phyloP scores from a whole-genome alignment of 176 grass and related monocot species.

The Echinochloa phyllopogon region DNA sequence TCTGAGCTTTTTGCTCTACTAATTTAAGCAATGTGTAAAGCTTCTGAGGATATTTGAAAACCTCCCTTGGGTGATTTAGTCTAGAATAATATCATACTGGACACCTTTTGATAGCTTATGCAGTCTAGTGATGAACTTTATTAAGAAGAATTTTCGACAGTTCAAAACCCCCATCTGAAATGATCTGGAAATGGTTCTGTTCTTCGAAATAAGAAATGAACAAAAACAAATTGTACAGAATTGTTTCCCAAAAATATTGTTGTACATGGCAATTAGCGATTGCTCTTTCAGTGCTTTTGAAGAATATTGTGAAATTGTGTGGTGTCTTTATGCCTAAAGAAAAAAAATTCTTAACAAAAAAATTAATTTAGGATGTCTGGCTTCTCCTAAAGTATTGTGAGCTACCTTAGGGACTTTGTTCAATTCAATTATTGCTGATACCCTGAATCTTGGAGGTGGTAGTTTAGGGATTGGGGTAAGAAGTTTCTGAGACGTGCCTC shows the following conservation, averaged over 20 bases:
- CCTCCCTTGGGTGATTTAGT: neutral
- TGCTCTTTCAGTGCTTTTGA: neutral
- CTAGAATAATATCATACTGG: neutral
- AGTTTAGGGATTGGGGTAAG: neutral
- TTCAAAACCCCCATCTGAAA: neutral
- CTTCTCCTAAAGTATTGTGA: neutral
- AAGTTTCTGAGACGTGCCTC: neutral
- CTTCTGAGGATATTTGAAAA: neutral
- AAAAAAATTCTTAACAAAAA: neutral
- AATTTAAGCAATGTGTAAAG: neutral
- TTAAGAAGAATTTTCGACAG: neutral
- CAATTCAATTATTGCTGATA: neutral
- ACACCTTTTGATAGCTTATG: slow-evolving; percentile 6
- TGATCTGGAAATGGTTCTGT: neutral
- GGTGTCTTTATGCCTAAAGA: neutral
- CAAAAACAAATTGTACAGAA: neutral
- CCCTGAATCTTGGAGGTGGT: slow-evolving; percentile 3
- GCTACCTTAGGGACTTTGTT: neutral
- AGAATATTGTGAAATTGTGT: neutral
- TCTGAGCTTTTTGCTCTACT: neutral
- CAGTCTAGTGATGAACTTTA: neutral
- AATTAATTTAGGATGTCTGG: neutral
- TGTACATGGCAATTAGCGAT: neutral
- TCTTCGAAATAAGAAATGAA: neutral
- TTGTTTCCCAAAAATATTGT: neutral